A percentile compares a stretch with the other conserved stretches of the same genome.
Evolutionary conservation across 169 alveolate species (phyloP).

Genomic region (Cryptosporidium xiaoi): DNA sequence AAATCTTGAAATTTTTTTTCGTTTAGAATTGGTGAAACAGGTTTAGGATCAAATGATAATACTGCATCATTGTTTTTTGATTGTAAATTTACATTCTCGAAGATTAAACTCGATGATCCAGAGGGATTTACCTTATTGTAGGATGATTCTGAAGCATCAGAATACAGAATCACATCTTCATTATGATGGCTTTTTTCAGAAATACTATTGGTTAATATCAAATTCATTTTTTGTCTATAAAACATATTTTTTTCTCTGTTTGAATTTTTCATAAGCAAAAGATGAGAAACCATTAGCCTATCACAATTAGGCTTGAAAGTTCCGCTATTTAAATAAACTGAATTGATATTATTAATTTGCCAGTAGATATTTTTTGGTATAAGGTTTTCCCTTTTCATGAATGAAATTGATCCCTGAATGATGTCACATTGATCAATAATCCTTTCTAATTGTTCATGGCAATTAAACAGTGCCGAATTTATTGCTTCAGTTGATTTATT

Average conservation of each 20-base stretch:
- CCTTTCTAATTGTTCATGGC: slow-evolving; percentile 47
- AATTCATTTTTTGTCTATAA: slow-evolving; percentile 41
- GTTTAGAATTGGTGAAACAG: neutral
- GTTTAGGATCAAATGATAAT: neutral
- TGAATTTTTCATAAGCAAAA: slow-evolving; percentile 16
- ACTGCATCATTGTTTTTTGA: neutral
- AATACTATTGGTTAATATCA: neutral
- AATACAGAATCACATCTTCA: too few species aligned
- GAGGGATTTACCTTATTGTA: too few species aligned
- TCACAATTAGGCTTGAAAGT: neutral
- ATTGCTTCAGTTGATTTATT: neutral
- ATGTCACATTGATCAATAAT: slow-evolving; percentile 47
- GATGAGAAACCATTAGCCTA: slow-evolving; percentile 7
- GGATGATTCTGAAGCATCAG: too few species aligned
- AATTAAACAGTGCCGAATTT: neutral
- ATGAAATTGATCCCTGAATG: slow-evolving; percentile 31
- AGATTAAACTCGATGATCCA: too few species aligned
- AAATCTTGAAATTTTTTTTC: too few species aligned
- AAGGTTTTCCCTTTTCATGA: slow-evolving; percentile 42
- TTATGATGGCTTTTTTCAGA: too few species aligned
- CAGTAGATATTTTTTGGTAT: neutral
- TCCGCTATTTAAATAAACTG: too few species aligned
- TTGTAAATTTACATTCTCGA: too few species aligned
- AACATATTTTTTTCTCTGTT: slow-evolving; percentile 34
- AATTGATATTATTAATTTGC: neutral